These are phyloP conservation scores for Geranium brycei DNA, from an alignment of 345 rosid genomes.

Conservation along the genomic window DNA sequence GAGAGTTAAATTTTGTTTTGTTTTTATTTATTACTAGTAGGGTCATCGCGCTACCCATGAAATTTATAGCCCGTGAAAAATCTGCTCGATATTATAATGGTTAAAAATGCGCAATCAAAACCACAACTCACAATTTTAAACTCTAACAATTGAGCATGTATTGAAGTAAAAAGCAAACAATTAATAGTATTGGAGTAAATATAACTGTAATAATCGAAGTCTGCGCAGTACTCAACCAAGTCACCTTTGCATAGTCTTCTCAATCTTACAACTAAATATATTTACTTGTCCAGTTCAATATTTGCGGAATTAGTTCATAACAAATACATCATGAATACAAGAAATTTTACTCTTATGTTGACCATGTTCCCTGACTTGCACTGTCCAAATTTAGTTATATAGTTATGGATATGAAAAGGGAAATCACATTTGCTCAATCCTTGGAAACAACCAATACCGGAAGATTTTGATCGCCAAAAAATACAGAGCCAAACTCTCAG, in stretches of 20 bases:
- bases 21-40: no score
- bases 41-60: no score
- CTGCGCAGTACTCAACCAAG: background rate
- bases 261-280: background rate
- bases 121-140: no score
- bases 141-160: no score
- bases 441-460: constrained; percentile 54
- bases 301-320: background rate
- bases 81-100: no score
- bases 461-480: constrained; percentile 70
- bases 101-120: no score
- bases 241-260: background rate
- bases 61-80: no score
- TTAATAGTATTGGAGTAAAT: no score
- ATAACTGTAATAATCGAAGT: no score
- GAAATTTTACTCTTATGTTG: constrained; percentile 44
- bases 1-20: no score
- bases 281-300: background rate
- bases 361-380: constrained; percentile 75
- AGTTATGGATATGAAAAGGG: constrained; percentile 7
- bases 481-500: constrained; percentile 87
- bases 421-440: constrained; percentile 88
- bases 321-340: background rate
- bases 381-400: constrained; percentile 6
- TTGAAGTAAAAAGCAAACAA: no score